These are phyloP conservation scores for Avena eriantha DNA, from an alignment of 176 grass and related monocot species.

Conservation along the genomic window DNA sequence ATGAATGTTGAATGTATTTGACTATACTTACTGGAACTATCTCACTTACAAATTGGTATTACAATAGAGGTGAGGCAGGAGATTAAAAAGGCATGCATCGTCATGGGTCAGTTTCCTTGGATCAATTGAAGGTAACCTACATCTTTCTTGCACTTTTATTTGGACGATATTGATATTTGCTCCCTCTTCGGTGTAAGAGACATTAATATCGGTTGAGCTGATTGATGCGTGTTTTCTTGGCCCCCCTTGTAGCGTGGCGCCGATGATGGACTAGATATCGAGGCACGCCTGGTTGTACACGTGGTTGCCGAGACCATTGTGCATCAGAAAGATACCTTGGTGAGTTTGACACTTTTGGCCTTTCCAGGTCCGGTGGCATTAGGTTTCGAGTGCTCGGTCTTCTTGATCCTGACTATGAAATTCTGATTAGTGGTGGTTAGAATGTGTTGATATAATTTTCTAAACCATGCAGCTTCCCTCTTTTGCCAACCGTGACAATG, in stretches of 20 bases:
- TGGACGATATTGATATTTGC: no score
- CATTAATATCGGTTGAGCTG: background rate
- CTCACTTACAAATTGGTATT: no score
- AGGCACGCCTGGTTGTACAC: conserved; percentile 90
- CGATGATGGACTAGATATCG: conserved; percentile 99
- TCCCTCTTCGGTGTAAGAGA: no score
- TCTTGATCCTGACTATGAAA: background rate
- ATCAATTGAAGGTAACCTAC: no score
- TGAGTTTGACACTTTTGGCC: conserved; percentile 19
- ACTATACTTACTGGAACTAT: no score
- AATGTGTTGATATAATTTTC: background rate
- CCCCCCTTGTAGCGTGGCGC: conserved; percentile 66
- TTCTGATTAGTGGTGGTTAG: background rate
- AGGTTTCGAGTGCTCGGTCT: background rate
- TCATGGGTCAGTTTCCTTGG: no score
- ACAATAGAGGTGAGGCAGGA: no score
- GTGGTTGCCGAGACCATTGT: conserved; percentile 94
- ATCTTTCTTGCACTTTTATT: no score
- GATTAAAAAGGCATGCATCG: no score
- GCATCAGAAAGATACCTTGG: conserved; percentile 87
- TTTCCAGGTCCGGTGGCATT: conserved; percentile 3
- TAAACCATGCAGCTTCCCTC: no score
- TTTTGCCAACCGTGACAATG: no score
- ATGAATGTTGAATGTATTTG: no score
- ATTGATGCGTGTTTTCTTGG: conserved; percentile 11